A percentile compares a stretch with the other conserved stretches of the same genome.
These are phyloP conservation scores for Inga laurina DNA, from an alignment of 306 rosid species.

Conservation along the genomic window DNA sequence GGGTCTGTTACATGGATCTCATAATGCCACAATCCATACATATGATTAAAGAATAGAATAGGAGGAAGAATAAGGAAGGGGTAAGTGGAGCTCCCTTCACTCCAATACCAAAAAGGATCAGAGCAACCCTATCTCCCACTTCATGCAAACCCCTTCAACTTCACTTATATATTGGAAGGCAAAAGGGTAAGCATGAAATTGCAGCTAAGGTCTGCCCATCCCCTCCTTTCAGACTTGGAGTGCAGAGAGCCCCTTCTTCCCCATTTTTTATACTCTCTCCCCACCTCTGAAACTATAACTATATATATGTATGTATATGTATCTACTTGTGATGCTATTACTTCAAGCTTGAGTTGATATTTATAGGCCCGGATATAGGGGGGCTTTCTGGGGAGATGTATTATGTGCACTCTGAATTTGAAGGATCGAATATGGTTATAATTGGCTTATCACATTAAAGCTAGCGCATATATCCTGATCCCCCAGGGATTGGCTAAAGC, in stretches of 20 bases:
- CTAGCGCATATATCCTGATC: neutral
- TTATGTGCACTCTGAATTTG: neutral
- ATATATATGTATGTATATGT: neutral
- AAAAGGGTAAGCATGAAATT: conserved; percentile 53
- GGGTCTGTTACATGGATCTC: too few relatives aligned
- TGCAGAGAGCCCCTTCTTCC: conserved; percentile 40
- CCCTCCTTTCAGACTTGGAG: conserved; percentile 50
- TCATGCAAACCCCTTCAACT: conserved; percentile 4
- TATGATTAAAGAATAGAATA: too few relatives aligned
- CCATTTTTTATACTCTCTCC: neutral
- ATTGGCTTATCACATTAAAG: neutral
- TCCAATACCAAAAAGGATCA: conserved; percentile 7
- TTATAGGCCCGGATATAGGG: neutral
- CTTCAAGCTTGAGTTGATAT: neutral
- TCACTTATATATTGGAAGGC: neutral
- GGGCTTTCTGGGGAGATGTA: neutral
- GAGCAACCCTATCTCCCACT: neutral
- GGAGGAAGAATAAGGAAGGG: neutral
- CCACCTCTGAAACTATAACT: neutral
- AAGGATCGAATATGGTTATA: neutral
- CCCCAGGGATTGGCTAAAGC: neutral
- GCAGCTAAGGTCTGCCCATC: conserved; percentile 48
- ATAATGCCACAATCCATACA: too few relatives aligned
- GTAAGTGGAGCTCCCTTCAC: conserved; percentile 15
- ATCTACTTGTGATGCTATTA: neutral